Conservation (phyloP, 148 eudicot species). For the Rhododendron molle region DNA sequence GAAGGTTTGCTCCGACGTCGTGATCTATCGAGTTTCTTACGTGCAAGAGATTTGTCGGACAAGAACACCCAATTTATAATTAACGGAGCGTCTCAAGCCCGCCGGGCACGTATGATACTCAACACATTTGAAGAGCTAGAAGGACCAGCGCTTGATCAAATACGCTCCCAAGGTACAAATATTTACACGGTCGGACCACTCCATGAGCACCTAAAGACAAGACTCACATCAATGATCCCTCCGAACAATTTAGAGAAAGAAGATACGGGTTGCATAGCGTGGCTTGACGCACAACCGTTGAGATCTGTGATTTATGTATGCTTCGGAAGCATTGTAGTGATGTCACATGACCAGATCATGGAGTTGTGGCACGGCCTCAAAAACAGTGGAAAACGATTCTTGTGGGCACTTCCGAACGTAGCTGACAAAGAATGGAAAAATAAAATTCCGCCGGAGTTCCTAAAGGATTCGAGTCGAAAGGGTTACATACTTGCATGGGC, state of each 20-base stretch:
- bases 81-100: not conserved
- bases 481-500: not conserved
- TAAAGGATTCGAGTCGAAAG: not conserved
- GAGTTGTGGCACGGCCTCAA: not conserved
- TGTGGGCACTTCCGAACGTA: not conserved
- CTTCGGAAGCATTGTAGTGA: not conserved
- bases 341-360: not conserved
- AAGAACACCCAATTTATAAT: not conserved
- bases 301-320: not conserved
- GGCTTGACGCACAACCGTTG: not conserved
- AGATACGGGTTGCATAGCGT: not conserved
- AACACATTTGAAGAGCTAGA: not conserved
- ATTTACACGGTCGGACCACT: too few relatives aligned
- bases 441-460: not conserved
- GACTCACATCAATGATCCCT: too few relatives aligned
- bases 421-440: too few relatives aligned
- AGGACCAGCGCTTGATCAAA: too few relatives aligned
- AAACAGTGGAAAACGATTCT: not conserved
- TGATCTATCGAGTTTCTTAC: not conserved
- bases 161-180: too few relatives aligned
- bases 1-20: not conserved
- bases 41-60: not conserved
- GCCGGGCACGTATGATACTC: not conserved
- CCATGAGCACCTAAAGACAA: too few relatives aligned
- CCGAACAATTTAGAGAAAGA: not conserved